Conservation (phyloP, 208 protist species). For the Trypanosomatidae sp. region DNA sequence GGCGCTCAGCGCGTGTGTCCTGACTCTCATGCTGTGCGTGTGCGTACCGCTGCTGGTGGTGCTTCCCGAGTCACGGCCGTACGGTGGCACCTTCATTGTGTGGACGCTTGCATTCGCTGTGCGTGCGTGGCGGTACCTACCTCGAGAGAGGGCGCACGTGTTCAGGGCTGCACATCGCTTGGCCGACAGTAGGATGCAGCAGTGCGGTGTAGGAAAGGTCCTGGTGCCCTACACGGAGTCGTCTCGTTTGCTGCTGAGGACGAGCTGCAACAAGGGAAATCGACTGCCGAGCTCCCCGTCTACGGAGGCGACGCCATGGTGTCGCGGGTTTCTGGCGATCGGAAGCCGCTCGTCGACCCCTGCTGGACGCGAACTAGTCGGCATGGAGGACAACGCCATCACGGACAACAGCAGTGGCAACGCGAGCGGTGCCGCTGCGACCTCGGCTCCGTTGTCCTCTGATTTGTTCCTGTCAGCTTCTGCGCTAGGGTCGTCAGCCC, state of each 20-base stretch:
- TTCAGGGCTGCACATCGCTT: constrained; percentile 10
- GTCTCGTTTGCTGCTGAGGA: neutral
- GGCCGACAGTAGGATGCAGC: constrained; percentile 15
- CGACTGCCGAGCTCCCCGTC: neutral
- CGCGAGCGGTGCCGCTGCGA: neutral
- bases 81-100: constrained; percentile 16
- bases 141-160: constrained; percentile 12
- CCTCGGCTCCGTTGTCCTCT: neutral
- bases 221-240: neutral
- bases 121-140: constrained; percentile 23
- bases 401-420: neutral
- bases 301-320: neutral
- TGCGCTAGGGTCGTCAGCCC: constrained; percentile 16
- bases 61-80: constrained; percentile 16
- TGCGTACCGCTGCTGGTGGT: constrained; percentile 22
- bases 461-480: constrained; percentile 6
- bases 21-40: constrained; percentile 9
- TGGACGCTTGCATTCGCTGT: constrained; percentile 20
- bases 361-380: neutral
- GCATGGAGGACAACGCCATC: neutral
- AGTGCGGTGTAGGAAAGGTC: constrained; percentile 11
- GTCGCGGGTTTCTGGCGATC: neutral
- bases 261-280: neutral
- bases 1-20: neutral
- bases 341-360: neutral